Evolutionary conservation across 2,329 filamentous ascomycete species (phyloP).

Genomic region (Graphium sp.): DNA sequence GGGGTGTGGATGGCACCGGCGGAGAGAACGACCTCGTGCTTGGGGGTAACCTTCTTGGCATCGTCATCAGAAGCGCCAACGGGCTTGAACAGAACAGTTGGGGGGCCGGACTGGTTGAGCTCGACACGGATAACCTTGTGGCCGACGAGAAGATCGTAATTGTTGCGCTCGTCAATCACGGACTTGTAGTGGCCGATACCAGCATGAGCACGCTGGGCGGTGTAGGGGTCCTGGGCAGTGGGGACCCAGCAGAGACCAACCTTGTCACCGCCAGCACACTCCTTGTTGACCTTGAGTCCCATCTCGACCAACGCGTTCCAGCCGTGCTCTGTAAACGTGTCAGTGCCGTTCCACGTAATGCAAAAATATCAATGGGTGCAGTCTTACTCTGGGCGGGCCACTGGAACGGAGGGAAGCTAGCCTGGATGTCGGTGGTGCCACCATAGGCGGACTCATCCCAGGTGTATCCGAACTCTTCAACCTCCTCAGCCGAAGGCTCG

Average conservation of each 20-base stretch:
- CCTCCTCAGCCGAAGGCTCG: conserved; percentile 9
- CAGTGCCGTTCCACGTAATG: not conserved
- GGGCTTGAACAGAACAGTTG: conserved; percentile 9
- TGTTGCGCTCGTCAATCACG: conserved; percentile 8
- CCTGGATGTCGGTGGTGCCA: conserved; percentile 13
- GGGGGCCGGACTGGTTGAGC: conserved; percentile 5
- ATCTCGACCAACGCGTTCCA: conserved; percentile 9
- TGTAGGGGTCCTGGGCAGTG: conserved; percentile 12
- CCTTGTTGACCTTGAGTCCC: conserved; percentile 7
- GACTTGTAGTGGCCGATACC: conserved; percentile 13
- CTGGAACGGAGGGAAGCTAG: conserved; percentile 14
- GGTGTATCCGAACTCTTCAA: conserved; percentile 14
- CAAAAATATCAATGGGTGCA: not conserved
- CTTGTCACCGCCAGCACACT: conserved; percentile 13
- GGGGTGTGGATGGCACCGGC: conserved; percentile 31
- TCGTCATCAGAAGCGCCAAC: conserved; percentile 8
- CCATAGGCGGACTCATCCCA: conserved; percentile 14
- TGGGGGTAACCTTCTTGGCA: conserved; percentile 6
- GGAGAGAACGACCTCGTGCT: conserved; percentile 25
- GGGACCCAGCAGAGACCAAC: conserved; percentile 14
- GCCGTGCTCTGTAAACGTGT: conserved; percentile 5
- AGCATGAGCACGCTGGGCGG: conserved; percentile 12
- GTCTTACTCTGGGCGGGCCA: conserved; percentile 12
- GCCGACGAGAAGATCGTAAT: conserved; percentile 10
- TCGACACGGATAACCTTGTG: conserved; percentile 12